Evolutionary conservation across 1,139 yeast genomes (phyloP), one percentile per base, ranked within the genome.

Genomic region (Hanseniaspora gamundiae): DNA sequence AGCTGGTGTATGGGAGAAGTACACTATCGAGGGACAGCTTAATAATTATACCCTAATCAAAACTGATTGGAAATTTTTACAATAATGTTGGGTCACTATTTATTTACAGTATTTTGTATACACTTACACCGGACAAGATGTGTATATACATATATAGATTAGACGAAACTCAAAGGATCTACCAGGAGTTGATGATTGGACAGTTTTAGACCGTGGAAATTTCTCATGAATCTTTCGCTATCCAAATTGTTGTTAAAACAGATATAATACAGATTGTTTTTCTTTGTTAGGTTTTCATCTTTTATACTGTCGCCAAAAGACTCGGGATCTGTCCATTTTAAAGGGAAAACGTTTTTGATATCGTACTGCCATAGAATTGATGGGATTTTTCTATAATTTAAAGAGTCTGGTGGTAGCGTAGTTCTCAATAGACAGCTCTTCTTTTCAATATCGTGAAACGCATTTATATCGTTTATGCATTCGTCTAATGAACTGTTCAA

Each of bases 161-260:
- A n/a, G n/a, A n/a, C n/a, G n/a, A 19, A 14, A 17, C 16, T 8
- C 11, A 47, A 45, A 8, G 45, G 45, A 41, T 54, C 54, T 13
- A 51, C 46, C 27, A 55, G 38, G 16, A 55, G 28, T 41, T 49
- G 42, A 26, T 46, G 42, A 26, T 48, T 55, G 16, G 50, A 50
- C 22, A 52, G 47, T 14, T 46, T 43, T 4, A 51, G 43, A 4
- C 64, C 62, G 44, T 59, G 64, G 35, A 52, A 51, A 46, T 58
- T 56, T 26, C 50, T 49, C 42, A 48, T 51, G 45, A 59, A 58
- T 38, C 51, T 53, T 19, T 35, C 30, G 27, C 57, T 52, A 38
- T 58, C 62, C 2, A 42, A 33, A 2, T 42, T 36, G 28, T 52
- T 48, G 41, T 53, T 47, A 41, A 59, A 59, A 11, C 56, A 50